Percentiles rank a stretch among this genome's conserved stretches.
These are phyloP conservation scores for Hyaloscypha hepaticicola DNA, from an alignment of 495 filamentous ascomycete genomes.

Conservation along the genomic window DNA sequence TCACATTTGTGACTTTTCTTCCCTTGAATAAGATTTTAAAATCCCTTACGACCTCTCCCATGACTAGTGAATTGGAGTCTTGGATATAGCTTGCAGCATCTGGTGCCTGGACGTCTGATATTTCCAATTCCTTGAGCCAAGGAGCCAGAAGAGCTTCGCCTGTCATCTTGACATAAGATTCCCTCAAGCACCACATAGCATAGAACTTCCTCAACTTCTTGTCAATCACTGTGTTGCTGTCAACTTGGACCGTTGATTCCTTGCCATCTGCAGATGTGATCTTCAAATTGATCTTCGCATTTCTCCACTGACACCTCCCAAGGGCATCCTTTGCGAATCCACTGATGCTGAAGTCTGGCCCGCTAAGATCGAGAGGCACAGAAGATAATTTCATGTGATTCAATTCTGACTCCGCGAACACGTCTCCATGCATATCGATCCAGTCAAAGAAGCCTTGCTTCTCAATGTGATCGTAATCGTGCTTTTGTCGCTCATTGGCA, in stretches of 20 bases:
- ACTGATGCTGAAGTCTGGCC: neutral
- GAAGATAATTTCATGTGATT: conserved; percentile 50
- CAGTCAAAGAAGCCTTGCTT: conserved; percentile 58
- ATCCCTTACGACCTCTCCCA: conserved; percentile 52
- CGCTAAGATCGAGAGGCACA: conserved; percentile 5
- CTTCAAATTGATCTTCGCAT: conserved; percentile 13
- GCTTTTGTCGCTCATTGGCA: conserved; percentile 58
- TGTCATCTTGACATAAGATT: conserved; percentile 92
- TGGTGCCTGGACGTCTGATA: conserved; percentile 61
- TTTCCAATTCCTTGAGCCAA: conserved; percentile 72
- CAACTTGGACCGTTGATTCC: conserved; percentile 36
- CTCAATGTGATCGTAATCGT: conserved; percentile 46
- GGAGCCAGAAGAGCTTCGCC: conserved; percentile 81
- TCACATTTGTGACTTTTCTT: conserved; percentile 48
- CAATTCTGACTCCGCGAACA: conserved; percentile 64
- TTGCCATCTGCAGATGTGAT: neutral
- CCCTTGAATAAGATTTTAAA: conserved; percentile 53
- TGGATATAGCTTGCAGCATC: conserved; percentile 54
- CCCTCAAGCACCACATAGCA: conserved; percentile 83
- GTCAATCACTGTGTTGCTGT: conserved; percentile 44
- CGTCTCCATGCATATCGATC: conserved; percentile 75
- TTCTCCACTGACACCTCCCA: conserved; percentile 26
- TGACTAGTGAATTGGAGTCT: conserved; percentile 55
- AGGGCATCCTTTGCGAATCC: conserved; percentile 25
- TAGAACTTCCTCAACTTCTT: conserved; percentile 76